phyloP scores from a whole-genome alignment of 345 rosid species.

The Eutrema yunnanense region DNA sequence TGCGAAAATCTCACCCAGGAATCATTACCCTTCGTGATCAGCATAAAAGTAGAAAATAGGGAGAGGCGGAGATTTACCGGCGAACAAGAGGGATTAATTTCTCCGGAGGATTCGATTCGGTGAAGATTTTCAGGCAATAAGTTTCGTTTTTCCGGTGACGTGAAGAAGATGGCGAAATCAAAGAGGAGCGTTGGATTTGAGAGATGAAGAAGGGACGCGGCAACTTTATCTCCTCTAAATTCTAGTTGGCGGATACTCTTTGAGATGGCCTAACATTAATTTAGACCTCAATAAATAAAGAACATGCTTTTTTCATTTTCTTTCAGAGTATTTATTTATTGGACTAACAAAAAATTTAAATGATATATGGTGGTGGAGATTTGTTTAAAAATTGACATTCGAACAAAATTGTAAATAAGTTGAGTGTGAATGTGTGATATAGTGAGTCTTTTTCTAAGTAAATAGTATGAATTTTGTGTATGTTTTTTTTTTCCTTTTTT shows the following conservation, averaged over 20 bases:
- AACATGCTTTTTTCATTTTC: too few species aligned
- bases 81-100: background rate
- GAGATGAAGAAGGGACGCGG: conserved; percentile 4
- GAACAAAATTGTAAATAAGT: background rate
- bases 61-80: conserved; percentile 5
- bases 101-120: background rate
- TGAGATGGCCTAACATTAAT: background rate
- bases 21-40: background rate
- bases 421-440: background rate
- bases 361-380: background rate
- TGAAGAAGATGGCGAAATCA: background rate
- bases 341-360: too few species aligned
- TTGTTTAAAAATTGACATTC: background rate
- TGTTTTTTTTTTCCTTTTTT: too few species aligned
- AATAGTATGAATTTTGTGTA: too few species aligned
- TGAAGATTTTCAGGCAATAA: background rate
- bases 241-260: background rate
- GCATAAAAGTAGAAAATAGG: background rate
- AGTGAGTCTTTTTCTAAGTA: too few species aligned
- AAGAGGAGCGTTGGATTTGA: background rate
- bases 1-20: background rate
- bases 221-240: conserved; percentile 6
- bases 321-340: too few species aligned
- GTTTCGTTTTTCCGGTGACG: background rate
- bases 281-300: background rate